These are phyloP conservation scores for Euphrasia arctica DNA, from an alignment of 305 asterid species.

Conservation along the genomic window DNA sequence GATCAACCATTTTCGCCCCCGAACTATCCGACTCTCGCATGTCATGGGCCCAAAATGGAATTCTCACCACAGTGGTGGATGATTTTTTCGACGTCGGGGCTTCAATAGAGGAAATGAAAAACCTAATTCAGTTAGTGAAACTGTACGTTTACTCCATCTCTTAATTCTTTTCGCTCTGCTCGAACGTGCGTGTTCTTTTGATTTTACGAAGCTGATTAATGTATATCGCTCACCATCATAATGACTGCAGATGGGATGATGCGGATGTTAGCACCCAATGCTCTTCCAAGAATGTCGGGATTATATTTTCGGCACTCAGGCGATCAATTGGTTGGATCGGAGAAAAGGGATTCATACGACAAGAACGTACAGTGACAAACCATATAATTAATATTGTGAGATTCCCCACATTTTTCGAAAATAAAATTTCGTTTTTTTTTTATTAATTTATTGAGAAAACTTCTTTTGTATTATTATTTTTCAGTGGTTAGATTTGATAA, in stretches of 20 bases:
- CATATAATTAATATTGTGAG: conserved; percentile 73
- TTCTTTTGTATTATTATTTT: conserved; percentile 22
- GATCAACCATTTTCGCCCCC: conserved; percentile 62
- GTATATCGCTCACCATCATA: conserved; percentile 9
- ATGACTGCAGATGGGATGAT: conserved; percentile 75
- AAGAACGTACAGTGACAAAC: conserved; percentile 50
- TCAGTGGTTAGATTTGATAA: conserved; percentile 78
- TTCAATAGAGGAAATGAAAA: conserved; percentile 64
- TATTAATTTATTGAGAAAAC: background rate
- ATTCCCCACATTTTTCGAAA: conserved; percentile 11
- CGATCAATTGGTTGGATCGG: conserved; percentile 58
- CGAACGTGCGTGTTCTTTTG: conserved; percentile 4
- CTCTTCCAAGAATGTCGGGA: conserved; percentile 60
- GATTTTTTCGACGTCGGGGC: conserved; percentile 92
- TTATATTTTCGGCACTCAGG: conserved; percentile 68
- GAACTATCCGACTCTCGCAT: conserved; percentile 81
- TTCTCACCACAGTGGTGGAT: conserved; percentile 81
- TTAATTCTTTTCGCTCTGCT: conserved; percentile 15
- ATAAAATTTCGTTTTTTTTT: background rate
- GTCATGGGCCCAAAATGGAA: conserved; percentile 85
- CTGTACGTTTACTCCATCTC: conserved; percentile 32
- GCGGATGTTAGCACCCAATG: conserved; percentile 46
- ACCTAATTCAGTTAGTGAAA: conserved; percentile 62
- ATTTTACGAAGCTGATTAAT: conserved; percentile 17
- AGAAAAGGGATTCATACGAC: conserved; percentile 47